Evolutionary conservation across 139 green algal genomes (phyloP).

Genomic region (Nannochloris sp.): DNA sequence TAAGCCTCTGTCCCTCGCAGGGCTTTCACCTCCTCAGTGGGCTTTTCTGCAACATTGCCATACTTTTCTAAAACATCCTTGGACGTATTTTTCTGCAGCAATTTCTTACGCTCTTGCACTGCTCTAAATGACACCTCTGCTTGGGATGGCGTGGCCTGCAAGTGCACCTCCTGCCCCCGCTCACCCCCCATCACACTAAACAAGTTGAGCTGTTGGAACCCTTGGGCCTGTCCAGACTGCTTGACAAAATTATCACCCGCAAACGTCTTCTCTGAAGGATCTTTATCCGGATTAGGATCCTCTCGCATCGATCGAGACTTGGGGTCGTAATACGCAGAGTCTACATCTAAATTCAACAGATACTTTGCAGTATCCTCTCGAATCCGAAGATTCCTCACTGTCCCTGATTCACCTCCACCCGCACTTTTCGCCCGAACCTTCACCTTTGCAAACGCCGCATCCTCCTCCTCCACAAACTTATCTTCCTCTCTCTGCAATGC

Average conservation of each 20-base stretch:
- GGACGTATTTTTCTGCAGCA: constrained; percentile 51
- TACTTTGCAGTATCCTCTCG: constrained; percentile 99
- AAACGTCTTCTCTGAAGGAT: constrained; percentile 51
- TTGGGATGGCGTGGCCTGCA: constrained; percentile 76
- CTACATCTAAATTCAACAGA: constrained; percentile 92
- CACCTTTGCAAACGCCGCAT: constrained; percentile 74
- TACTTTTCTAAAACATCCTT: constrained; percentile 75
- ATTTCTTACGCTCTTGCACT: constrained; percentile 90
- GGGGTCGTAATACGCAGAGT: constrained; percentile 96
- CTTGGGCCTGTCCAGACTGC: constrained; percentile 45
- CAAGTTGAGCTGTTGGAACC: constrained; percentile 73
- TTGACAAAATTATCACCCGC: constrained; percentile 92
- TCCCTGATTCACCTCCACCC: constrained; percentile 75
- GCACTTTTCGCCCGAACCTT: constrained; percentile 90
- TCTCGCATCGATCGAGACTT: constrained; percentile 95
- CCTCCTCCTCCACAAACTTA: constrained; percentile 61
- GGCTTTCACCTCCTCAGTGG: constrained; percentile 34
- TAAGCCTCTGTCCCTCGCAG: constrained; percentile 77
- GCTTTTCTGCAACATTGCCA: constrained; percentile 52
- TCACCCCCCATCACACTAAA: constrained; percentile 77
- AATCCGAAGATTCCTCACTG: constrained; percentile 94
- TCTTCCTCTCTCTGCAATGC: constrained; percentile 63
- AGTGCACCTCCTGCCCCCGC: constrained; percentile 75
- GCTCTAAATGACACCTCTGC: constrained; percentile 80
- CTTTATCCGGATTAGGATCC: constrained; percentile 69